Evolutionary conservation across 2,329 filamentous ascomycete genomes (phyloP), one percentile per base, ranked within the genome.

Genomic region (Colletotrichum neosansevieriae): DNA sequence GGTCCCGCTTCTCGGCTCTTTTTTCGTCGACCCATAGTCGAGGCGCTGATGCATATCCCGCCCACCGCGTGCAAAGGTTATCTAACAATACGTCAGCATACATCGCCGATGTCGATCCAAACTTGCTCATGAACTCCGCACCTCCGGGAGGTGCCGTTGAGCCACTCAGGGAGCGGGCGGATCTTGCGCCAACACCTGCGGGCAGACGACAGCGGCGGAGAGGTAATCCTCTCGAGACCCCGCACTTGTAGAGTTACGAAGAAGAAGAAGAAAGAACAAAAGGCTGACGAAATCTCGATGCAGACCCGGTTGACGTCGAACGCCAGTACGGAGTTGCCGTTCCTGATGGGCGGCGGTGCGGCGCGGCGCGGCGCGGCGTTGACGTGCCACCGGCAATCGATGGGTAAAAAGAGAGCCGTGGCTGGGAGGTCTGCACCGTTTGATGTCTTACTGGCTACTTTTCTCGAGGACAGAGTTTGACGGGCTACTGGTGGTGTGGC

Each of bases 341-440:
- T 36, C 32, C 38, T 12, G 50, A 54, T 38, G 64, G 53, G 1
- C 59, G 47, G 13, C n/a, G 7, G 9, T 69, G 68, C 45, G 58
- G 58, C 7, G 32, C 45, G 42, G 32, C 58, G 68, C 45, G 58
- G 58, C 7, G 32, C 45, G 42, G 32, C 58, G 29, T 17, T 69
- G 47, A 21, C 50, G 1, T 70, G 68, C 29, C 62, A 17, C 21
- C 38, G 64, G 19, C 68, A 70, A n/a, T 69, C 68, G 0, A 54
- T 59, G 64, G 11, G 42, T 36, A 56, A 40, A 17, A 70, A 64
- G 34, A 67, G 68, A 3, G 47, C 68, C 6, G 64, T 70, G 45
- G 49, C 64, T 9, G 68, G 68, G n/a, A 19, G 68, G 24, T 70
- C 64, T 29, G 68, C 64, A n/a, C 68, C 68, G 19, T 64, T 59